Evolutionary conservation across 2,329 filamentous ascomycete genomes (phyloP), one percentile per base, ranked within the genome.

Genomic region (Aspergillus piperis): DNA sequence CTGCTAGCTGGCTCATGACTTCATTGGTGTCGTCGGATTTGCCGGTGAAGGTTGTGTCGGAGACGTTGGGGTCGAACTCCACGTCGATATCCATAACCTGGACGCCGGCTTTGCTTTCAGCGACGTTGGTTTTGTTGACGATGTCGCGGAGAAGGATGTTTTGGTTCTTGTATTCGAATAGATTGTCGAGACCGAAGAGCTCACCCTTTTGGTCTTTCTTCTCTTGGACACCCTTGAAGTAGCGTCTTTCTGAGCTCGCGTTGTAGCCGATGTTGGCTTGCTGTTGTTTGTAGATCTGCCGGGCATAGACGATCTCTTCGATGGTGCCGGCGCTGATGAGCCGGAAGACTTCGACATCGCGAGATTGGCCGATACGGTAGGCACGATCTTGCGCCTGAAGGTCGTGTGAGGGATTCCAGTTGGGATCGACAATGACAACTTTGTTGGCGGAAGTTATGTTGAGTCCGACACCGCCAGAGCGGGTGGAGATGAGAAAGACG

Each of bases 371-470:
- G 64, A 99, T 98, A 54, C 95, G 89, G 73, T 99, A 98, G 2
- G 95, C 95, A 54, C 95, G 87, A 72, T 99, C 95, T 76, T 99
- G 95, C 0, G 95, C 95, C 75, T 99, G 95, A 0, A 98, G 83
- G 70, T 99, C 95, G 67, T 95, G 94, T 2, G 91, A 86, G 0
- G 95, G 95, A 66, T 99, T 99, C 95, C 95, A 99, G 70, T 98
- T 95, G 0, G 95, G 95, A 73, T 98, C 95, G 51, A 98, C 88
- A 38, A 99, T 91, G 42, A 99, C 94, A 0, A 99, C 95, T 77
- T 98, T 98, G 78, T 99, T 99, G 1, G 95, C 95, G 2, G 92
- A 95, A 0, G 94, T 96, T 71, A 99, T 98, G 73, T 99, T 99
- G 27, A 99, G 82, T 0, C 95, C 95, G 0, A 97, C 90, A 4